These are phyloP conservation scores for Xylaria sp. DNA, from an alignment of 2,329 filamentous ascomycete species.

Conservation along the genomic window DNA sequence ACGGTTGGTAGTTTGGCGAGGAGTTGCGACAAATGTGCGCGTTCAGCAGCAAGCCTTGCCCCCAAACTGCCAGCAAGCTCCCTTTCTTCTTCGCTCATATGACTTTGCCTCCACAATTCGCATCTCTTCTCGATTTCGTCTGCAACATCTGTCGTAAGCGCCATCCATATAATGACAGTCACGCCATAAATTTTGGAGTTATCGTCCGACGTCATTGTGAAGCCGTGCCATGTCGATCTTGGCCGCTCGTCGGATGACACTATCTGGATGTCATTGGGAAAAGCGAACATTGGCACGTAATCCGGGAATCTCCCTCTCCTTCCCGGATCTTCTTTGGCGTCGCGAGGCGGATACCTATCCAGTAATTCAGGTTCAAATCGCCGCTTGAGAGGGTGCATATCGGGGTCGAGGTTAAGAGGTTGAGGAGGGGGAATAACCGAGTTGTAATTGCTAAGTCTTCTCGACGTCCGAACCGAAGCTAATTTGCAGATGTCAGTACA, in stretches of 20 bases:
- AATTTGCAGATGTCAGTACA: slow-evolving; percentile 48
- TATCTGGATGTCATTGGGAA: slow-evolving; percentile 97
- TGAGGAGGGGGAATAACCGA: slow-evolving; percentile 95
- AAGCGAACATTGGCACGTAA: slow-evolving; percentile 99
- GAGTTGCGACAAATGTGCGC: slow-evolving; percentile 88
- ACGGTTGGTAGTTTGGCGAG: slow-evolving; percentile 83
- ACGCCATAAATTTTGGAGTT: slow-evolving; percentile 93
- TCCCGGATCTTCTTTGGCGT: slow-evolving; percentile 80
- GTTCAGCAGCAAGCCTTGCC: slow-evolving; percentile 84
- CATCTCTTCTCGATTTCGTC: slow-evolving; percentile 85
- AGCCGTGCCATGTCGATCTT: slow-evolving; percentile 97
- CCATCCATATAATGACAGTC: slow-evolving; percentile 91
- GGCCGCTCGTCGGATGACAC: slow-evolving; percentile 95
- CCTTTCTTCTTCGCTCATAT: slow-evolving; percentile 90
- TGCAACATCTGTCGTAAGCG: slow-evolving; percentile 81
- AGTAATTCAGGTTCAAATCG: slow-evolving; percentile 96
- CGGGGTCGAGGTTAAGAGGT: slow-evolving; percentile 85
- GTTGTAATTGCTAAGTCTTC: slow-evolving; percentile 94
- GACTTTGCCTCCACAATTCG: slow-evolving; percentile 83
- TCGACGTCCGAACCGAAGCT: slow-evolving; percentile 79
- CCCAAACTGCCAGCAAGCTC: slow-evolving; percentile 93
- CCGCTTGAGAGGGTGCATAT: slow-evolving; percentile 95
- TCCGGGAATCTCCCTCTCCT: slow-evolving; percentile 90
- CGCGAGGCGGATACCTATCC: slow-evolving; percentile 89
- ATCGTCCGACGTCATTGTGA: slow-evolving; percentile 95